Evolutionary conservation across 2,329 filamentous ascomycete species (phyloP).

Genomic region (Fusarium buxicola): DNA sequence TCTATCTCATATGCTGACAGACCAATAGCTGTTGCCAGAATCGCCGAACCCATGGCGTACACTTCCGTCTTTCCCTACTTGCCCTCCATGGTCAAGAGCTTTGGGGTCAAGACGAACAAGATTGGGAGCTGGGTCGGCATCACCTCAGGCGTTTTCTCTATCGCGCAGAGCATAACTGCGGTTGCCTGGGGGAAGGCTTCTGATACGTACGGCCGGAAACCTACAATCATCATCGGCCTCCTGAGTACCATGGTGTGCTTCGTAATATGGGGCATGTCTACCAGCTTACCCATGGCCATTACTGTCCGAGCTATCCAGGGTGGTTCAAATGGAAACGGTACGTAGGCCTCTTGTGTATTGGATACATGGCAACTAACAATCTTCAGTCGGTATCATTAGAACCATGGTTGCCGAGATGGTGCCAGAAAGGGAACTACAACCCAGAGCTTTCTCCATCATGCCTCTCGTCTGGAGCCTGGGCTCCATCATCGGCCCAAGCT

Average conservation of each 20-base stretch:
- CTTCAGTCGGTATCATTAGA: constrained; percentile 83
- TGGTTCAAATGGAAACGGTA: constrained; percentile 85
- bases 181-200: constrained; percentile 82
- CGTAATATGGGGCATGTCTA: constrained; percentile 86
- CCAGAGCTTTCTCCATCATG: constrained; percentile 92
- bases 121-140: constrained; percentile 86
- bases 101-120: constrained; percentile 76
- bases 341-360: constrained; percentile 28
- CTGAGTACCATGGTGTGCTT: constrained; percentile 84
- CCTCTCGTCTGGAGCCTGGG: constrained; percentile 90
- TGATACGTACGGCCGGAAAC: constrained; percentile 85
- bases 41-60: constrained; percentile 79
- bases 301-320: constrained; percentile 81
- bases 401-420: constrained; percentile 96
- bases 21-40: constrained; percentile 75
- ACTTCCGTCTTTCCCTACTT: constrained; percentile 78
- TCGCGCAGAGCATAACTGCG: constrained; percentile 77
- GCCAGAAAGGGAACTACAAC: constrained; percentile 86
- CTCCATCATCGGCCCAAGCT: constrained; percentile 85
- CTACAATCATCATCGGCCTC: constrained; percentile 79
- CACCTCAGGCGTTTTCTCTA: constrained; percentile 77
- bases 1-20: constrained; percentile 49
- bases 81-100: constrained; percentile 86
- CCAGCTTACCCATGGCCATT: constrained; percentile 83
- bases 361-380: background rate